A percentile compares a stretch with the other conserved stretches of the same genome.
Conservation (phyloP, 2,329 filamentous ascomycete species). For the Stachybotrys chartarum region DNA sequence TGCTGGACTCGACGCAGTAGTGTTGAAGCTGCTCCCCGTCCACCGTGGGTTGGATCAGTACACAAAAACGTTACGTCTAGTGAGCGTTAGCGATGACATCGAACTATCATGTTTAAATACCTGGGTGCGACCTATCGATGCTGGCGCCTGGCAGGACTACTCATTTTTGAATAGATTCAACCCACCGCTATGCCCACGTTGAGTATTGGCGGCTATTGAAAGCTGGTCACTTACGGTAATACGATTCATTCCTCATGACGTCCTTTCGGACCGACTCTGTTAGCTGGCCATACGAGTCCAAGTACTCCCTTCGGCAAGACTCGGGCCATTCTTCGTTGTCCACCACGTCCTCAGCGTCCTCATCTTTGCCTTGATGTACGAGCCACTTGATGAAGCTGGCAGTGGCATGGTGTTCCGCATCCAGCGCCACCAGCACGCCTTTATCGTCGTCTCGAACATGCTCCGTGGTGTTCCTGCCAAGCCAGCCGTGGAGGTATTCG, state of each 20-base stretch:
- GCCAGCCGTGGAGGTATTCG: slow-evolving; percentile 18
- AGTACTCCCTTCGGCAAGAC: slow-evolving; percentile 18
- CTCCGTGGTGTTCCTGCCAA: slow-evolving; percentile 20
- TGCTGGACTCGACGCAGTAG: slow-evolving; percentile 25
- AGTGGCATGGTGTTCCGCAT: slow-evolving; percentile 17
- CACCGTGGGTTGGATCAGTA: slow-evolving; percentile 24
- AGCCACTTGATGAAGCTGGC: slow-evolving; percentile 30
- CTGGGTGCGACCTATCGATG: too few species aligned
- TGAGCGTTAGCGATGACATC: neutral
- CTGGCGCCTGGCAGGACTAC: neutral
- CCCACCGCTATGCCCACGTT: neutral
- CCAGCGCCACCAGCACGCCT: slow-evolving; percentile 26
- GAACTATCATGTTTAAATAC: too few species aligned
- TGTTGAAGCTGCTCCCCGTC: slow-evolving; percentile 25
- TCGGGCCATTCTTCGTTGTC: slow-evolving; percentile 19
- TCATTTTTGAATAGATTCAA: neutral
- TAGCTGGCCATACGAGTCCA: slow-evolving; percentile 24
- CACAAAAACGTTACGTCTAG: slow-evolving; percentile 32
- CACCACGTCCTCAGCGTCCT: slow-evolving; percentile 8
- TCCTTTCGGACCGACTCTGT: slow-evolving; percentile 21
- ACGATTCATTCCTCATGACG: slow-evolving; percentile 19
- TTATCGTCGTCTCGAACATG: slow-evolving; percentile 17
- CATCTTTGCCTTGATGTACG: slow-evolving; percentile 12
- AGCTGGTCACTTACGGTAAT: slow-evolving; percentile 27
- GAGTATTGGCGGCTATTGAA: neutral